Conservation (phyloP, 306 rosid species). For the Sesbania bispinosa region DNA sequence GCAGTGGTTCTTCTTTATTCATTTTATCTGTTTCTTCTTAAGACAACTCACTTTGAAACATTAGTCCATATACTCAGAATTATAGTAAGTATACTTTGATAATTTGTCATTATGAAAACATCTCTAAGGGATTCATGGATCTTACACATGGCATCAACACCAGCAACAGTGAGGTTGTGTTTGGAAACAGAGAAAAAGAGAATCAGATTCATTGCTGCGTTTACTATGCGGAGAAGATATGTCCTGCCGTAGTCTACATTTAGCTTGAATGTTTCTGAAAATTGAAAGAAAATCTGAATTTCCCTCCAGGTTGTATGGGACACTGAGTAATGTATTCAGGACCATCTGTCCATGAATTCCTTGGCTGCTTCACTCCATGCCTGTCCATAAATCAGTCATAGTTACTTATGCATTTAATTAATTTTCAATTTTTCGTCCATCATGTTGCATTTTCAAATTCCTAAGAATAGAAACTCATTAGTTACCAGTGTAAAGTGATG, state of each 20-base stretch:
- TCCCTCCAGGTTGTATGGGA: slow-evolving; percentile 48
- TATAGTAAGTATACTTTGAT: too few relatives aligned
- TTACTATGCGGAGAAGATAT: slow-evolving; percentile 44
- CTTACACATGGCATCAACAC: too few relatives aligned
- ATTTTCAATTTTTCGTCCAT: background rate
- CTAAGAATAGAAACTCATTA: background rate
- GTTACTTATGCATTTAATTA: background rate
- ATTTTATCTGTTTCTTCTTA: too few relatives aligned
- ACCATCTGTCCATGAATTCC: slow-evolving; percentile 51
- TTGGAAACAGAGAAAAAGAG: slow-evolving; percentile 44
- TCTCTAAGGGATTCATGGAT: too few relatives aligned
- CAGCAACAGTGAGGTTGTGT: too few relatives aligned
- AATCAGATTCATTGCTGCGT: slow-evolving; percentile 38
- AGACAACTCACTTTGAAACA: too few relatives aligned
- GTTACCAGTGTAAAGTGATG: slow-evolving; percentile 53
- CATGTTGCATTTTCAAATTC: background rate
- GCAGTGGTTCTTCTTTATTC: too few relatives aligned
- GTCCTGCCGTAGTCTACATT: slow-evolving; percentile 44
- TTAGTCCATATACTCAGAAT: too few relatives aligned
- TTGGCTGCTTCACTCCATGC: slow-evolving; percentile 47
- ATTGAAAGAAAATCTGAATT: too few relatives aligned
- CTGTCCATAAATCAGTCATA: background rate
- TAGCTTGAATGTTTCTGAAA: slow-evolving; percentile 32
- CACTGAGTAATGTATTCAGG: slow-evolving; percentile 49
- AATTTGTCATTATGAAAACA: too few relatives aligned